A percentile compares a stretch with the other conserved stretches of the same genome.
Conservation (phyloP, 805 yeast genomes). For the Ascoidea asiatica region DNA sequence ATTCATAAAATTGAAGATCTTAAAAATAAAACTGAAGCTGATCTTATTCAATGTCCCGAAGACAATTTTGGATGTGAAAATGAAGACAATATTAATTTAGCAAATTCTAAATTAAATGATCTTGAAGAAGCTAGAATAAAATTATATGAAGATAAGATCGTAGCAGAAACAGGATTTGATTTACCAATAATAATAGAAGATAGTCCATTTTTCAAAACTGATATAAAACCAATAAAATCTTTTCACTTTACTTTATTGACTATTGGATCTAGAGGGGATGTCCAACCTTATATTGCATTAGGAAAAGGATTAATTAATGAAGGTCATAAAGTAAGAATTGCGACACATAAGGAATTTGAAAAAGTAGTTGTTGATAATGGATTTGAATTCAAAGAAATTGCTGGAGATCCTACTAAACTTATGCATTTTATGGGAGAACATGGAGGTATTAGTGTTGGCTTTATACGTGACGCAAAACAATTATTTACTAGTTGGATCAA, state of each 20-base stretch:
- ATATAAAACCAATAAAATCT: conserved; percentile 37
- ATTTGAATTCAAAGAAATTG: conserved; percentile 57
- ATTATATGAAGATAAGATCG: conserved; percentile 54
- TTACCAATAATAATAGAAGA: conserved; percentile 61
- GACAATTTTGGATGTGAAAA: conserved; percentile 5
- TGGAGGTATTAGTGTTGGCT: conserved; percentile 73
- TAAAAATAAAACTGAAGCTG: conserved; percentile 3
- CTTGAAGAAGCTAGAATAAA: conserved; percentile 46
- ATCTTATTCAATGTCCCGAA: too few relatives aligned
- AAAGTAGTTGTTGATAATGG: conserved; percentile 62
- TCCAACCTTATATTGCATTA: conserved; percentile 90
- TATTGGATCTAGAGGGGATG: conserved; percentile 94
- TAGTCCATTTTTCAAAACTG: conserved; percentile 32
- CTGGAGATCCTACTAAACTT: conserved; percentile 86
- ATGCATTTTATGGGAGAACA: conserved; percentile 90
- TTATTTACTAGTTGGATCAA: conserved; percentile 76
- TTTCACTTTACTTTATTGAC: conserved; percentile 61
- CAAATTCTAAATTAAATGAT: conserved; percentile 17
- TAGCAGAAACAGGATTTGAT: conserved; percentile 38
- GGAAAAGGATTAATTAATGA: conserved; percentile 66
- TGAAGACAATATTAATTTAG: conserved; percentile 18
- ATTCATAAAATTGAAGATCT: conserved; percentile 1
- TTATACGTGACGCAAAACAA: conserved; percentile 68
- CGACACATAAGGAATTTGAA: conserved; percentile 73
- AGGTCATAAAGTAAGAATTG: conserved; percentile 77